Percentiles rank a stretch among this genome's conserved stretches.
Evolutionary conservation across 2,329 filamentous ascomycete genomes (phyloP).

Genomic region (Tolypocladium inflatum): DNA sequence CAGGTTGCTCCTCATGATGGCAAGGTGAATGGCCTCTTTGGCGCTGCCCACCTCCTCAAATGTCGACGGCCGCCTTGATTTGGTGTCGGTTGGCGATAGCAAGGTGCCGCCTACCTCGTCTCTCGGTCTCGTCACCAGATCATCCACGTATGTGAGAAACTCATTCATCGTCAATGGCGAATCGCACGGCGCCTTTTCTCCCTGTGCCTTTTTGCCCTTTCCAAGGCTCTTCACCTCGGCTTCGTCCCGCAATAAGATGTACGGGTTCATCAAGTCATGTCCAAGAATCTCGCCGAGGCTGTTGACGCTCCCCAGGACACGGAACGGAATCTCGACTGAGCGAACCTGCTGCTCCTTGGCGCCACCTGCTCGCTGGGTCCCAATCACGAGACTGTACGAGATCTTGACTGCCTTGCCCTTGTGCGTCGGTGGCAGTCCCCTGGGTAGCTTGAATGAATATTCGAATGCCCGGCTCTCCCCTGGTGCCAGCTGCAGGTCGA

Average conservation of each 20-base stretch:
- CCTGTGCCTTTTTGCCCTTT: constrained; percentile 15
- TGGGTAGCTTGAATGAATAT: constrained; percentile 78
- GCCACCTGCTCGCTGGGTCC: constrained; percentile 77
- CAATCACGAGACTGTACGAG: constrained; percentile 80
- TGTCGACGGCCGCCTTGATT: constrained; percentile 44
- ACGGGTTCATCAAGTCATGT: constrained; percentile 90
- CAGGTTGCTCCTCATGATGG: constrained; percentile 75
- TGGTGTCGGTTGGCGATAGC: constrained; percentile 60
- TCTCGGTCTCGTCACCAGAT: constrained; percentile 53
- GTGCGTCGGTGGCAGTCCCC: constrained; percentile 83
- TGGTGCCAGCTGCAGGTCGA: constrained; percentile 77
- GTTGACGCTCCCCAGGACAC: constrained; percentile 88
- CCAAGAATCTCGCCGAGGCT: constrained; percentile 78
- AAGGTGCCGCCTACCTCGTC: constrained; percentile 49
- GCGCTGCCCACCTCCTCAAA: constrained; percentile 51
- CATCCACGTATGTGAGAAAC: constrained; percentile 69
- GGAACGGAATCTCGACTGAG: constrained; percentile 87
- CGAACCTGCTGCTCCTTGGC: constrained; percentile 73
- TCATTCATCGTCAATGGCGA: constrained; percentile 44
- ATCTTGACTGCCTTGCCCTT: constrained; percentile 92
- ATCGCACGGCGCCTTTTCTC: constrained; percentile 16
- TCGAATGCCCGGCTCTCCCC: constrained; percentile 83
- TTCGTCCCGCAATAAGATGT: constrained; percentile 78
- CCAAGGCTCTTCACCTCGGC: constrained; percentile 50
- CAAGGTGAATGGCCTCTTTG: constrained; percentile 83